A percentile compares a stretch with the other conserved stretches of the same genome.
Evolutionary conservation across 2,329 filamentous ascomycete species (phyloP).

Genomic region (Fusarium annulatum): DNA sequence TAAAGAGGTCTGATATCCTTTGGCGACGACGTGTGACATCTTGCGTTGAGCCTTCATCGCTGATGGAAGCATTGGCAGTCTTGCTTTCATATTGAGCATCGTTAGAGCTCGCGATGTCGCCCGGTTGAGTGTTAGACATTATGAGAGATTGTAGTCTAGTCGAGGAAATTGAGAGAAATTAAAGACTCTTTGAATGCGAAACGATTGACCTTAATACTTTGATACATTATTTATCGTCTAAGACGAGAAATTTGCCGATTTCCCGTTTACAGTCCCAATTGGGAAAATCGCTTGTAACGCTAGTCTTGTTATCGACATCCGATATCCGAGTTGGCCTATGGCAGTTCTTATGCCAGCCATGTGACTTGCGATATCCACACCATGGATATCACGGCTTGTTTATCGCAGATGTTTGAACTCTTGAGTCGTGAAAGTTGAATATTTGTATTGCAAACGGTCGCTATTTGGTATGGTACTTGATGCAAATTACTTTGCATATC

Average conservation of each 20-base stretch:
- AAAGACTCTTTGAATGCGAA: background rate
- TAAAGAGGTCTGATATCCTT: background rate
- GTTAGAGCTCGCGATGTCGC: accelerated
- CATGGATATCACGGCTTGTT: background rate
- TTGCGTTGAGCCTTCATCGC: background rate
- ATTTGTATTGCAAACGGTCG: background rate
- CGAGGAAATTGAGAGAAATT: background rate
- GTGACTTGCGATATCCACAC: background rate
- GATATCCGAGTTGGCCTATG: background rate
- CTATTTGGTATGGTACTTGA: no score
- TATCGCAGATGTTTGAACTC: background rate
- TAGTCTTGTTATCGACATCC: background rate
- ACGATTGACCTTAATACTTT: background rate
- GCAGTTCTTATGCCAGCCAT: background rate
- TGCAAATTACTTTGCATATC: no score
- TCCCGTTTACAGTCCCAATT: background rate
- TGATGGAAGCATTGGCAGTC: background rate
- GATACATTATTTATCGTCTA: background rate
- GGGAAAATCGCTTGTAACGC: background rate
- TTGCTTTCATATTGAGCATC: background rate
- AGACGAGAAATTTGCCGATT: background rate
- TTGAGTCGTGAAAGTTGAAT: background rate
- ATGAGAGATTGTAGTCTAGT: background rate
- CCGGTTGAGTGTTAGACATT: background rate
- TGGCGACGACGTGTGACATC: background rate